Base-by-base conservation (phyloP, 495 filamentous ascomycete genomes). In the Penicillium malachiteum region DNA sequence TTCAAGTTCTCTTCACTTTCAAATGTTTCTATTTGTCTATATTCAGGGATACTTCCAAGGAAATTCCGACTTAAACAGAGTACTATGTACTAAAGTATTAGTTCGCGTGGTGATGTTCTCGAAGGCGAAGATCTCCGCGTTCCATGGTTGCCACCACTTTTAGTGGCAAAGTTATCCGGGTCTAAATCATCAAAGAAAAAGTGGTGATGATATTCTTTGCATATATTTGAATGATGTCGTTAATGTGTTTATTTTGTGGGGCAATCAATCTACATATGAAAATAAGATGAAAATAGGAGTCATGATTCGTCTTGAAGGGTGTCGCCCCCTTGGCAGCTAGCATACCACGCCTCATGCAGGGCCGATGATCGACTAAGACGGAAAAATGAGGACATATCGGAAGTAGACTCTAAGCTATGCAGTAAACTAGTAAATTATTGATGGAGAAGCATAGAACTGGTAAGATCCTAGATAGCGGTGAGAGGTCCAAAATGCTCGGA, bases 191-290 rank as follows among this genome's bases (percentile, higher is more conserved):
- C 6, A 17, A 3, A 7, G 12, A 32, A 16, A 50, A 16, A 50
- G 48, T 55, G 42, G 31, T 55, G 57, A 59, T 55, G 48, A 14
- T 39, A 35, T 42, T 52, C 21, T 26, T 26, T 26, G 21, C 21
- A 26, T 26, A 26, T 26, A 26, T 26, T 26, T 43, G 10, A 18
- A 57, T 57, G 55, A 57, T 57, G 42, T 56, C 48, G 49, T 50
- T 39, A 26, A 34, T 46, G 40, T 54, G 50, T 54, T 57, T 54
- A 62, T 62, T 62, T 48, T 54, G 55, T 62, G 52, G 55, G 52
- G 21, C 33, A 5, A 38, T 45, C 13, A 44, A 47, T 45, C 39
- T 13, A n/a, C n/a, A n/a, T n/a, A n/a, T n/a, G n/a, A n/a, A n/a
- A n/a, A n/a, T n/a, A n/a, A n/a, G n/a, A n/a, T n/a, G n/a, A n/a